Evolutionary conservation across 352 stramenopile genomes (phyloP), one percentile per base, ranked within the genome.

Genomic region (Pythium coloratum): DNA sequence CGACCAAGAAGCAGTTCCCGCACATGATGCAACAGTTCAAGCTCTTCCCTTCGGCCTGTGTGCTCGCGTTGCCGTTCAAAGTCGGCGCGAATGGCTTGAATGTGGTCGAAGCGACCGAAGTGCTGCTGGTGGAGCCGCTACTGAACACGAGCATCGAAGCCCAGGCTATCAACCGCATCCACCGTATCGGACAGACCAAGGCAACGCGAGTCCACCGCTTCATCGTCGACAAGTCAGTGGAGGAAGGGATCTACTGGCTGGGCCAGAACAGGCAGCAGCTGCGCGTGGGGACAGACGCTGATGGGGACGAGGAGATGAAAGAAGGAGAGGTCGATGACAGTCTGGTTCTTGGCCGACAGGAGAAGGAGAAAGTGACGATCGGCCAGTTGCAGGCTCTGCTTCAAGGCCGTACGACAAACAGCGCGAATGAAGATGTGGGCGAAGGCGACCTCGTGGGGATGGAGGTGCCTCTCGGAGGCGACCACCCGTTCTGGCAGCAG

Each of bases 71-170:
- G 51, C 85, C 84, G 12, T 91, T 97, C 40, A 96, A 96, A 70
- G 77, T 96, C 33, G 93, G 89, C 26, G 91, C 90, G 2, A 96
- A 97, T 64, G 93, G 94, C 9, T 76, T 98, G n/a, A 98, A 96
- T 60, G 72, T 98, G 2, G 77, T 96, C 7, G 90, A 98, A 51
- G 92, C 92, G n/a, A 96, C 82, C 2, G 90, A 98, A 59, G 83
- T 97, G 3, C 77, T 98, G 59, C 86, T 98, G 33, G 67, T 98
- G n/a, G 91, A 98, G 62, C 92, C 92, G 7, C 70, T 97, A 5
- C 67, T 97, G 50, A 97, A 96, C 67, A 69, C 68, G 20, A 88
- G 82, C 38, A 85, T 97, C 9, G 92, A 98, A 69, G 74, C 72
- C 9, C 90, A 97, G 67, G 90, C 90, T 33, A 94, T 98, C 51